phyloP scores from a whole-genome alignment of 2,329 filamentous ascomycete species.

The Leptographium lundbergii region DNA sequence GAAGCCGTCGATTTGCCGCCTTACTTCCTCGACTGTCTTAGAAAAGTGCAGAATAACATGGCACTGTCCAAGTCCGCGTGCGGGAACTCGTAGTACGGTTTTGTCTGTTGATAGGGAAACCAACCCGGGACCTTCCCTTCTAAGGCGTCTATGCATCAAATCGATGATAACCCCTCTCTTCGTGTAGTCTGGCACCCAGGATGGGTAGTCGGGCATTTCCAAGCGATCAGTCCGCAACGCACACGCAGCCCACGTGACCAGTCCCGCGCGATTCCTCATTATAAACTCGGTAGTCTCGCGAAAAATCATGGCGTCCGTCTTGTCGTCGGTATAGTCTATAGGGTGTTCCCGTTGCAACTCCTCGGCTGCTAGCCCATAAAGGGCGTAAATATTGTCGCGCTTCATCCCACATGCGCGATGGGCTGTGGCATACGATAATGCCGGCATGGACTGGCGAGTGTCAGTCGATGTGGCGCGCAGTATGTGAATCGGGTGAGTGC shows the following conservation, averaged over 20 bases:
- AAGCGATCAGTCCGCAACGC: not conserved
- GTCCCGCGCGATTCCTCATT: no score
- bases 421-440: not conserved
- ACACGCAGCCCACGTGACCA: not conserved
- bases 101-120: not conserved
- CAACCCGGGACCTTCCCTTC: no score
- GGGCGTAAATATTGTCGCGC: not conserved
- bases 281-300: not conserved
- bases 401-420: no score
- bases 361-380: not conserved
- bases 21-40: not conserved
- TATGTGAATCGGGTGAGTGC: not conserved
- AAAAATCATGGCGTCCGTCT: not conserved
- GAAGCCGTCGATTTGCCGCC: not conserved
- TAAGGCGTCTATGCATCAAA: no score
- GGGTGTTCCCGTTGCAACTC: not conserved
- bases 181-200: not conserved
- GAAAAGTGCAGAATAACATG: not conserved
- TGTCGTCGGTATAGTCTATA: not conserved
- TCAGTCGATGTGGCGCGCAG: not conserved
- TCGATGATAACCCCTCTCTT: not conserved
- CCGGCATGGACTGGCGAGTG: not conserved
- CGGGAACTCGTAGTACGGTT: not conserved
- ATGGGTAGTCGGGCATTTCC: not conserved
- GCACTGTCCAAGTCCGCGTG: not conserved